Percentiles rank a stretch among this genome's conserved stretches.
Evolutionary conservation across 805 yeast species (phyloP).

Genomic region (Blastobotrys muscicola): DNA sequence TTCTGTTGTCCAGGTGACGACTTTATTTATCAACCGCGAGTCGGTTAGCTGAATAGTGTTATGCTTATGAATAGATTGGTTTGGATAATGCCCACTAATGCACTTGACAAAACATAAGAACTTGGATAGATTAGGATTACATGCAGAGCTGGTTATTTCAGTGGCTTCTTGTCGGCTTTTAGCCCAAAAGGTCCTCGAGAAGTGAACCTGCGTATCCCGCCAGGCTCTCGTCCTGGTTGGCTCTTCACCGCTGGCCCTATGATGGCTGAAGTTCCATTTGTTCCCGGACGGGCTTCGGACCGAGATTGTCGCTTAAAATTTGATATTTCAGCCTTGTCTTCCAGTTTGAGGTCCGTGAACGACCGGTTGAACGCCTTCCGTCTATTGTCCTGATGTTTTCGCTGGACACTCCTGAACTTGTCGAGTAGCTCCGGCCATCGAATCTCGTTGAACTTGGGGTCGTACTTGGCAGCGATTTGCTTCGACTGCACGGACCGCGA

Average conservation of each 20-base stretch:
- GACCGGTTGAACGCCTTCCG: constrained; percentile 6
- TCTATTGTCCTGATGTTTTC: constrained; percentile 14
- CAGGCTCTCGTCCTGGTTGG: too few species aligned
- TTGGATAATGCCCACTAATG: too few species aligned
- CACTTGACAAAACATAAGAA: too few species aligned
- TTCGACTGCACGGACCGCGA: not conserved
- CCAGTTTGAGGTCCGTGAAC: constrained; percentile 1
- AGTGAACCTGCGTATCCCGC: constrained; percentile 1
- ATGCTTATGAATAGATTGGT: too few species aligned
- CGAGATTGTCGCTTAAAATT: too few species aligned
- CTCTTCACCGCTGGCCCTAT: not conserved
- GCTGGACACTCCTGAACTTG: constrained; percentile 42
- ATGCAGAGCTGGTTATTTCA: too few species aligned
- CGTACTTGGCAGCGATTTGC: constrained; percentile 11
- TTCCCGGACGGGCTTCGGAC: not conserved
- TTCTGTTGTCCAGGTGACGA: not conserved
- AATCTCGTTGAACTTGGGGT: constrained; percentile 19
- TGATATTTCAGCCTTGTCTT: too few species aligned
- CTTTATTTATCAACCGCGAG: too few species aligned
- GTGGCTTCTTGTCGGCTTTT: too few species aligned
- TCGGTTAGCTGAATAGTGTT: too few species aligned
- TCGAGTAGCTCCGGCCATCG: constrained; percentile 37
- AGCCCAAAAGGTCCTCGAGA: constrained; percentile 3
- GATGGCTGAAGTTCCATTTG: not conserved
- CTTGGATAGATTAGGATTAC: too few species aligned